Evolutionary conservation across 805 yeast genomes (phyloP), one percentile per base, ranked within the genome.

Genomic region (Yamadazyma philogaea): DNA sequence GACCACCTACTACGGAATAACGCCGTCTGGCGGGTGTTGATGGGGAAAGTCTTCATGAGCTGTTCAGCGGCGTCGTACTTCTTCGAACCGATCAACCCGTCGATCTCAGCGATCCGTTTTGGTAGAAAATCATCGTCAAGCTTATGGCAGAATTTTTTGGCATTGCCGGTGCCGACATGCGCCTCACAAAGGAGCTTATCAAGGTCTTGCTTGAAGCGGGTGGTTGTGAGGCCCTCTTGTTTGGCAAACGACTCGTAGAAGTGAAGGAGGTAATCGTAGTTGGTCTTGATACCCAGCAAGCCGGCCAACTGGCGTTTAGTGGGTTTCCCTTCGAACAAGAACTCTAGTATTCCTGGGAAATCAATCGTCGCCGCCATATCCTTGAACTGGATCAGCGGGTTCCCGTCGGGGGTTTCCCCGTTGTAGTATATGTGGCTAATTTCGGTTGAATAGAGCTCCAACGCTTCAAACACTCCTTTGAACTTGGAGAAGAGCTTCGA

Each of bases 401-500:
- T 14, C 5, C 34, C 34, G 7, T 32, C 37, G 2, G 26, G 34
- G 8, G 34, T 27, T 21, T 46, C 46, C n/a, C 26, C 24, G 15
- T 32, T 34, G 16, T 46, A 32, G 39, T 60, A 63, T 26, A 57
- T 56, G 35, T 63, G 61, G 11, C 65, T 57, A 14, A 50, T 43
- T 12, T 53, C 48, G n/a, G 63, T 54, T 1, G 81, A 75, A 40
- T 77, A 72, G 11, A 74, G 63, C 28, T 76, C 70, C 20, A 76
- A 51, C 32, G 52, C 64, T 52, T 48, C 63, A 45, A 65, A 61
- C 31, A 71, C 64, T 43, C 58, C 66, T 30, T 56, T 61, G 45
- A 80, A 63, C 44, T 73, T 76, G 22, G 77, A 68, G 43, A 66
- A 66, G n/a, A 80, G 59, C 51, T 82, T 77, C 8, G 86, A 75